These are phyloP conservation scores for Pezicula neosporulosa DNA, from an alignment of 2,329 filamentous ascomycete species.

Conservation along the genomic window DNA sequence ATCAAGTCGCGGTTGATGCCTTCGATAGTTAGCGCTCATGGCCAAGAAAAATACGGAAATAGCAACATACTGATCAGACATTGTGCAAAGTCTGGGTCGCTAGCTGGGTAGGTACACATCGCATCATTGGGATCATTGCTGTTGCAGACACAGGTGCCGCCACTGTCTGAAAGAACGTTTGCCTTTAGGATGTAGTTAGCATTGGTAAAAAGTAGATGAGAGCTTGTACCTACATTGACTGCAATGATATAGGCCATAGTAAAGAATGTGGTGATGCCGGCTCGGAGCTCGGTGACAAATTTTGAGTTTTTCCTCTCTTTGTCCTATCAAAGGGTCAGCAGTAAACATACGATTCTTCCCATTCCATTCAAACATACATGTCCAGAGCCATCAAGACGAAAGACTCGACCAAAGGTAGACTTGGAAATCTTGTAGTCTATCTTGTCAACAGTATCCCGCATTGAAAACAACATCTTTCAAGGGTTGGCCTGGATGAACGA, in stretches of 20 bases:
- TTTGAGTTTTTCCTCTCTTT: slow-evolving; percentile 64
- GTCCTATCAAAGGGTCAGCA: slow-evolving; percentile 40
- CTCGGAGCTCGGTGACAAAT: slow-evolving; percentile 75
- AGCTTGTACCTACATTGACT: slow-evolving; percentile 48
- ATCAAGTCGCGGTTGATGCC: slow-evolving; percentile 73
- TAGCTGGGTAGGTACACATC: slow-evolving; percentile 9
- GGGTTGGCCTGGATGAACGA: slow-evolving; percentile 2
- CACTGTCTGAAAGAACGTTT: slow-evolving; percentile 69
- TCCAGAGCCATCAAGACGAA: slow-evolving; percentile 63
- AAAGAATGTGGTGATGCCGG: slow-evolving; percentile 75
- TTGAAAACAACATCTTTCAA: slow-evolving; percentile 7
- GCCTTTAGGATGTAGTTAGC: slow-evolving; percentile 45
- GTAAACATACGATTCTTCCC: neutral
- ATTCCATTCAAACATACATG: slow-evolving; percentile 48
- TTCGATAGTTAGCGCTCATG: slow-evolving; percentile 18
- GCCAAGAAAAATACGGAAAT: neutral
- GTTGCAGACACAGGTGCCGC: slow-evolving; percentile 68
- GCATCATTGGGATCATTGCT: slow-evolving; percentile 23
- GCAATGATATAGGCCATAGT: slow-evolving; percentile 87
- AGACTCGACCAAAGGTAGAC: slow-evolving; percentile 54
- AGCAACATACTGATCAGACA: slow-evolving; percentile 33
- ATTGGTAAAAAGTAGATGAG: neutral
- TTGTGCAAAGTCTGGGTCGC: slow-evolving; percentile 36
- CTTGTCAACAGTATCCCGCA: slow-evolving; percentile 17
- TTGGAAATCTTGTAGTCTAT: slow-evolving; percentile 34